Evolutionary conservation across 208 protist species (phyloP).

Genomic region (Porcisia hertigi): DNA sequence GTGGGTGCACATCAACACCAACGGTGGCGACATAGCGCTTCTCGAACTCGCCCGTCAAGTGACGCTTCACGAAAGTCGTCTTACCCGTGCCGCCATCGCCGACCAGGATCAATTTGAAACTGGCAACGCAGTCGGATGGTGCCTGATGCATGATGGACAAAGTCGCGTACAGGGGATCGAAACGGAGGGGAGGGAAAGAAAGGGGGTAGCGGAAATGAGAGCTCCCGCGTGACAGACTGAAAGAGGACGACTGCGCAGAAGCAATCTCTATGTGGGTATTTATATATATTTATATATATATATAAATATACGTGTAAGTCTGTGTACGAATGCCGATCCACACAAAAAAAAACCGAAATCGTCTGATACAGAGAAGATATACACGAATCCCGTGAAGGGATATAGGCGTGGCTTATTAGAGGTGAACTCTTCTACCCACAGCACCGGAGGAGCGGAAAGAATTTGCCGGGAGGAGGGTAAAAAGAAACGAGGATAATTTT

Average conservation of each 20-base stretch:
- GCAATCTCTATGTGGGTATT: background rate
- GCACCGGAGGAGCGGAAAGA: background rate
- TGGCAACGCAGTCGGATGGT: conserved; percentile 71
- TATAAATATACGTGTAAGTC: too few relatives aligned
- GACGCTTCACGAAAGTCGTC: conserved; percentile 99
- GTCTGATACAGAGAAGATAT: background rate
- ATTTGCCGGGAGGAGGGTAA: background rate
- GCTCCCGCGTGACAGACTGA: background rate
- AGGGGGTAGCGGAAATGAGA: too few relatives aligned
- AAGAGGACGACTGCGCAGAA: conserved; percentile 1
- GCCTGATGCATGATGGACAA: conserved; percentile 35
- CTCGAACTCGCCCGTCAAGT: conserved; percentile 99
- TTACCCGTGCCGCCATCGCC: conserved; percentile 99
- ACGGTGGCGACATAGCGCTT: conserved; percentile 98
- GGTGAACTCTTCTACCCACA: background rate
- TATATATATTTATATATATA: background rate
- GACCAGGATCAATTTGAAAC: conserved; percentile 99
- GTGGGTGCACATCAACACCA: conserved; percentile 97
- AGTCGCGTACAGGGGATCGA: background rate
- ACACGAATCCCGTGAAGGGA: background rate
- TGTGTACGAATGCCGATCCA: background rate
- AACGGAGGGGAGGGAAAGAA: background rate
- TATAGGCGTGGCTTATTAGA: background rate
- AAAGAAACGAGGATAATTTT: background rate
- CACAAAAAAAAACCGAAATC: too few relatives aligned